Base-by-base conservation (phyloP, 164 flowering plant species). In the Aristolochia fimbriata region DNA sequence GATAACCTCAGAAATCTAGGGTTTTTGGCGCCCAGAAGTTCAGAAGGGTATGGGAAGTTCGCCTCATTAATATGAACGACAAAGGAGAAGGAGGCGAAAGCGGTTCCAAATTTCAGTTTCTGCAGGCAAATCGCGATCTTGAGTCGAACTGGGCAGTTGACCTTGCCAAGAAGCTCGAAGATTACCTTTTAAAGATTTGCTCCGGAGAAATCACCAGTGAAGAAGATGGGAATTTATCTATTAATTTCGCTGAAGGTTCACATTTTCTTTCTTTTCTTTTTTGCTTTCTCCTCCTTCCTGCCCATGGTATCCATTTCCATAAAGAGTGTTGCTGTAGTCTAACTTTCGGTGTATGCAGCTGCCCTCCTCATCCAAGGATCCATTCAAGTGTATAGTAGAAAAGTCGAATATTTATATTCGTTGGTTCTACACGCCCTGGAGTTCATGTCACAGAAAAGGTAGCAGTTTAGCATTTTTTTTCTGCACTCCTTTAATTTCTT, bases 281-380 rank as follows among this genome's bases (percentile, higher is more conserved):
- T 4, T 30, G 54, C 41, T 1, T 6, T 2, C 63, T 55, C 20
- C 48, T 47, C 19, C n/a, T 37, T 23, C 47, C 54, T 58, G 6
- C 57, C 49, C 47, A 20, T 9, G 30, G 30, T 27, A 2, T 27
- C 30, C 30, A 2, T 27, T 27, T 27, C 30, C 30, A 27, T 27
- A 27, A 27, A 27, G 5, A 27, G 30, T 43, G 59, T 60, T 64
- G 4, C 14, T 6, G 6, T 51, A 4, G 60, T 51, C 9, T 33
- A 50, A 56, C 13, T 19, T 55, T 30, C 25, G 63, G 51, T 27
- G 30, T 56, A 59, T 62, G 80, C 65, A 89, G 97, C 91, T 77
- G 99, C 97, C 58, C 69, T 94, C 71, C 64, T 94, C 71, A 85
- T 94, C 66, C 99, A 94, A 71, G 96, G 96, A 22, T 94, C 99